Conservation (phyloP, 805 yeast genomes). For the Kodamaea neixiangensis region DNA sequence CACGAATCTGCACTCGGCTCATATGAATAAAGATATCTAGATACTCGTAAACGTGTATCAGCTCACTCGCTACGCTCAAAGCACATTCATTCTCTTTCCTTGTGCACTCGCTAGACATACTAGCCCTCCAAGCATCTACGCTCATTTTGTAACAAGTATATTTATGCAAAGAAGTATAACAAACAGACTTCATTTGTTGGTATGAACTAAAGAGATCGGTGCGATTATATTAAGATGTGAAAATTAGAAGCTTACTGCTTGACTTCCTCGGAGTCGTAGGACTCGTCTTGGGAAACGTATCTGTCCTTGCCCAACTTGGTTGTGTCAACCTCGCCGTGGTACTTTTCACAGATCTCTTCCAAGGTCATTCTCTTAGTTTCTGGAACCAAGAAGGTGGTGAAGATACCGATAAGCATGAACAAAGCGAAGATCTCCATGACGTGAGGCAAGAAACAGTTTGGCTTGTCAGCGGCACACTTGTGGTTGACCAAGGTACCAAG, state of each 20-base stretch:
- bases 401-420: slow-evolving; percentile 82
- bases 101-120: too few relatives aligned
- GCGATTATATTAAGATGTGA: background rate
- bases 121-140: too few relatives aligned
- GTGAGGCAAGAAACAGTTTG: slow-evolving; percentile 82
- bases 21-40: too few relatives aligned
- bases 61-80: too few relatives aligned
- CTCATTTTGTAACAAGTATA: background rate
- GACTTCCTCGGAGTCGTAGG: slow-evolving; percentile 34
- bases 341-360: slow-evolving; percentile 78
- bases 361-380: slow-evolving; percentile 91
- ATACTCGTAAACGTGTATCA: too few relatives aligned
- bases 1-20: too few relatives aligned
- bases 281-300: slow-evolving; percentile 36
- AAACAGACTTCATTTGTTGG: slow-evolving; percentile 1
- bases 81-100: too few relatives aligned
- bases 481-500: slow-evolving; percentile 82
- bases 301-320: slow-evolving; percentile 43
- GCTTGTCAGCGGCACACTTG: slow-evolving; percentile 61
- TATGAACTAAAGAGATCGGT: background rate
- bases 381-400: slow-evolving; percentile 68
- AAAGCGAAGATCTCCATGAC: slow-evolving; percentile 93
- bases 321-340: slow-evolving; percentile 73
- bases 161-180: slow-evolving; percentile 1
- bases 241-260: slow-evolving; percentile 6